Evolutionary conservation across 164 flowering plant genomes (phyloP), one percentile per base, ranked within the genome.

Genomic region (Kalanchoe fedtschenkoi): DNA sequence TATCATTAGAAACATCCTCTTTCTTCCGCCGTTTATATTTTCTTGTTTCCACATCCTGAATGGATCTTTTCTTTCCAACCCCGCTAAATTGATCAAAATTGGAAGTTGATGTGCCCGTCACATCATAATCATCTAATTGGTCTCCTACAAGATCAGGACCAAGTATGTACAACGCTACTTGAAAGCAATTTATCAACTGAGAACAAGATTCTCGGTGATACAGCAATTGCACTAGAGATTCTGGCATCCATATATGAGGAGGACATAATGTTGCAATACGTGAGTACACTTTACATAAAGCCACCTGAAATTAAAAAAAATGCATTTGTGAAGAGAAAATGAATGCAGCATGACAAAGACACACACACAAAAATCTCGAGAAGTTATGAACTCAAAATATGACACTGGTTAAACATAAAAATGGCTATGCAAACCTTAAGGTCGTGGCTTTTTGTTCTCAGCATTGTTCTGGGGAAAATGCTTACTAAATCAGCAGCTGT

Each of bases 261-360:
- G 95, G 93, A 66, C 97, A 95, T n/a, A 62, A 73, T 69, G 74
- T 82, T 59, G 80, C 85, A 70, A 91, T 82, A 70, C 93, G 69
- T 32, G 67, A 62, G 66, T 88, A 95, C 16, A 89, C 88, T 75
- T 61, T 76, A 72, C 91, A 84, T 62, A 95, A 59, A 21, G 96
- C 91, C 70, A 74, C 82, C 99, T 95, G 89, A 62, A 67, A 73
- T 55, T 19, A 19, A 1, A 32, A 42, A 64, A 3, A 0, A 26
- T 24, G 30, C 9, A 1, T 51, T 9, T 10, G 56, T 2, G 15
- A 51, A 51, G 3, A 26, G 16, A 51, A 11, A 24, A 51, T 37
- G 0, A 24, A 26, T 8, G 2, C 3, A 51, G 15, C 15, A 26
- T 26, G 26, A 72, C 33, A 34, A 6, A 39, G 22, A 38, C 4